These are phyloP conservation scores for Aureobasidium sp. DNA, from an alignment of 2,329 filamentous ascomycete genomes.

Conservation along the genomic window DNA sequence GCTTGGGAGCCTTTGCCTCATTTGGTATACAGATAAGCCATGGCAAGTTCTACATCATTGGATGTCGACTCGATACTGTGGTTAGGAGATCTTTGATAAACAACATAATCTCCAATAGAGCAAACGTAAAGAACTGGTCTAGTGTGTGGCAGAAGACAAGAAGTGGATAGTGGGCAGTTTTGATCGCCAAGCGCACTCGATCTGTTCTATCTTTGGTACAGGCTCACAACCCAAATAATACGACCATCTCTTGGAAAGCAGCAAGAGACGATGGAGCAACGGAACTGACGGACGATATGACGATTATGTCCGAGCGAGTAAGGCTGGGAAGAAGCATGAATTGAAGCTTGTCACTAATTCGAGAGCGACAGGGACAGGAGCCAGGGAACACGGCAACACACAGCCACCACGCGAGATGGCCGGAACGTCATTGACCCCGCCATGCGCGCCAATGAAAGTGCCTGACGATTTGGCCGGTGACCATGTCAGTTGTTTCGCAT, in stretches of 20 bases:
- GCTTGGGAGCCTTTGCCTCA: slow-evolving; percentile 4
- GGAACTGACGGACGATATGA: not conserved
- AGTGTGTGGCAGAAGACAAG: not conserved
- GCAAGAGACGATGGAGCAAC: no score
- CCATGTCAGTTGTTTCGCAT: slow-evolving; percentile 1
- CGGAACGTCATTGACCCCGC: slow-evolving; percentile 3
- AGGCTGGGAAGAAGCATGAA: not conserved
- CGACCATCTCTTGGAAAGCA: no score
- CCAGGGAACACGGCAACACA: not conserved
- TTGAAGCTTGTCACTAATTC: not conserved
- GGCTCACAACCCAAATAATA: not conserved
- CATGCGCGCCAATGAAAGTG: slow-evolving; percentile 10
- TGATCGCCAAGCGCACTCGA: not conserved
- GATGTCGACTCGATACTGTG: not conserved
- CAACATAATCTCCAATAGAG: not conserved
- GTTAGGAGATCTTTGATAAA: not conserved
- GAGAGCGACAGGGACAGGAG: slow-evolving; percentile 3
- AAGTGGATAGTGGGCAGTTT: not conserved
- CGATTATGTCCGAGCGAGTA: not conserved
- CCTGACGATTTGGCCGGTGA: not conserved
- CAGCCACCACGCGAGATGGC: not conserved
- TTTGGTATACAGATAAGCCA: not conserved
- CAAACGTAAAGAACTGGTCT: not conserved
- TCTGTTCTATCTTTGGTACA: not conserved
- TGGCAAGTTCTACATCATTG: not conserved